phyloP scores from a whole-genome alignment of 495 filamentous ascomycete genomes.

The Annulohypoxylon stygium region DNA sequence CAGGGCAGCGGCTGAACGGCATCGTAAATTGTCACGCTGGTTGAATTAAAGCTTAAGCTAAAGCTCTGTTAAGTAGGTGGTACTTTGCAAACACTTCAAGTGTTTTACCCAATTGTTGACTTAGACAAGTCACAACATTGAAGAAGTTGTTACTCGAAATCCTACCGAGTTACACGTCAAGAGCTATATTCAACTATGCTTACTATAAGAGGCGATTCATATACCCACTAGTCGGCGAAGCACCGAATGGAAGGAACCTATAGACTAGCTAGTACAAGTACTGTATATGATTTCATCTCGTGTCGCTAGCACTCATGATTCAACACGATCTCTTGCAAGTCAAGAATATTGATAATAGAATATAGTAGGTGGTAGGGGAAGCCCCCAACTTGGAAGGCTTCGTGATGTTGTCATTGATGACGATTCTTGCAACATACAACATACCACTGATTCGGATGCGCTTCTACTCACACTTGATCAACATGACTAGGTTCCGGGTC shows the following conservation, averaged over 20 bases:
- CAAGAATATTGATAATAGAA: not conserved
- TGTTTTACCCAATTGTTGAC: not conserved
- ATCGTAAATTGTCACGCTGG: not conserved
- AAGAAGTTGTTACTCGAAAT: not conserved
- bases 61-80: not conserved
- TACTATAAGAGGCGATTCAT: constrained; percentile 7
- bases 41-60: not conserved
- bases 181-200: not conserved
- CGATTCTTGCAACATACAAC: constrained; percentile 19
- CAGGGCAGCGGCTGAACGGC: not conserved
- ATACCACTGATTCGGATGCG: not conserved
- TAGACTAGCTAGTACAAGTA: not conserved
- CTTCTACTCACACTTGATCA: not conserved
- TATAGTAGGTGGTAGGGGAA: not conserved
- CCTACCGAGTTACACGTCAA: not conserved
- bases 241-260: constrained; percentile 21
- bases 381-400: not conserved
- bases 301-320: constrained; percentile 4
- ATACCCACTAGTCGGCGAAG: constrained; percentile 5
- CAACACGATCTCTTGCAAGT: not conserved
- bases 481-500: not conserved
- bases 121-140: not conserved
- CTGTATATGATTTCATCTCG: constrained; percentile 31
- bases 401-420: constrained; percentile 31
- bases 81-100: not conserved